Evolutionary conservation across 2,329 filamentous ascomycete genomes (phyloP), one percentile per base, ranked within the genome.

Genomic region (Tolypocladium album): DNA sequence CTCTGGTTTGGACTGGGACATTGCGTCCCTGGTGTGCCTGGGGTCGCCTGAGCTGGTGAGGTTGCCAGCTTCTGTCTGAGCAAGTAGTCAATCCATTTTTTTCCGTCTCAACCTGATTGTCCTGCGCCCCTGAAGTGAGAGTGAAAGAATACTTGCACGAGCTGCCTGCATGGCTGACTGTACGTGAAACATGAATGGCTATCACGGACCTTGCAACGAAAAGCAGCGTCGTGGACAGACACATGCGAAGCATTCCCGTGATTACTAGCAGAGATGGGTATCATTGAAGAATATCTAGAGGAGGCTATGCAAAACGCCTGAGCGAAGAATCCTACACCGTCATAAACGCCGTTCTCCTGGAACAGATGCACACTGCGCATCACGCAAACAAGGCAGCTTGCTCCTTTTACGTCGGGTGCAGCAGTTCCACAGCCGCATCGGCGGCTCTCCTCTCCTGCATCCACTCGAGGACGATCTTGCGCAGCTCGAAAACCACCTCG

Each of bases 401-500:
- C 31, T 36, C 31, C 9, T 53, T 31, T 31, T 38, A 55, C 4
- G 31, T 20, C 31, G 31, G 17, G 11, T 36, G 31, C 11, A 55
- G 50, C 50, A 55, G 50, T 11, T 55, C 50, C 4, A 38, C 20
- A 31, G 50, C 47, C 47, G 47, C 17, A 27, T 52, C 34, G 47
- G 47, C 50, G 9, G 31, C 50, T 11, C 31, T 20, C 11, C 9
- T 55, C 50, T 55, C 50, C 31, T 74, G 72, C 59, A 63, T 67
- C 67, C 79, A 79, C 67, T 91, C 89, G 64, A 86, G 82, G 73
- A 86, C 88, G 56, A 92, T 79, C 60, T 88, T 79, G 63, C 89
- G 79, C 63, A 97, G 78, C 74, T 96, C 93, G 71, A 97, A 94
- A 13, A 87, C 79, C 17, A 97, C 92, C 75, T 99, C 94, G 40